Conservation (phyloP, 2,329 filamentous ascomycete genomes). For the Aspergillus udagawae region DNA sequence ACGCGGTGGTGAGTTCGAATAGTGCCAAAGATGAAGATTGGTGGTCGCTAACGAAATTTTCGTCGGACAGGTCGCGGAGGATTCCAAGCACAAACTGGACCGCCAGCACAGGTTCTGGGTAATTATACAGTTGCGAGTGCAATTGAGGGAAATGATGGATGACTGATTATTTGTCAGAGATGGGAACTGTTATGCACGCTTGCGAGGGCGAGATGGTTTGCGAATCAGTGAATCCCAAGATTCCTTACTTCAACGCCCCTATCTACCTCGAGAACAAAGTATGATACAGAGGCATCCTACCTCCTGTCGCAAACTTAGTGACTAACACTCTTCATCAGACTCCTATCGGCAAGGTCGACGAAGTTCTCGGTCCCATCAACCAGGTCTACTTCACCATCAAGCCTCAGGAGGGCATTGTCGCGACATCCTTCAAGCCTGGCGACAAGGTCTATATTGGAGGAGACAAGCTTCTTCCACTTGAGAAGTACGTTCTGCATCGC, state of each 20-base stretch:
- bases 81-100: conserved; percentile 56
- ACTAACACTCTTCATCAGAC: conserved; percentile 50
- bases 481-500: conserved; percentile 55
- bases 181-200: conserved; percentile 90
- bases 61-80: conserved; percentile 55
- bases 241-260: conserved; percentile 98
- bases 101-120: conserved; percentile 59
- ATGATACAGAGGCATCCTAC: conserved; percentile 15
- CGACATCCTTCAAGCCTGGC: conserved; percentile 87
- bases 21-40: conserved; percentile 16
- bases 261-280: conserved; percentile 99
- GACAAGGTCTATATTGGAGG: conserved; percentile 96
- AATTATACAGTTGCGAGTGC: conserved; percentile 18
- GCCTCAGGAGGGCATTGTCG: conserved; percentile 92
- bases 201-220: conserved; percentile 98
- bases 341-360: conserved; percentile 92
- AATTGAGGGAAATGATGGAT: conserved; percentile 3
- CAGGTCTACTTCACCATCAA: conserved; percentile 99
- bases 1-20: conserved; percentile 39
- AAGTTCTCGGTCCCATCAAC: conserved; percentile 95
- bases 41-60: conserved; percentile 32
- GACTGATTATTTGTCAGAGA: conserved; percentile 56
- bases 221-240: conserved; percentile 89
- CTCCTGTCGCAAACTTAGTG: not conserved
- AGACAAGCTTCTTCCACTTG: conserved; percentile 91